Percentiles rank a stretch among this genome's conserved stretches.
Evolutionary conservation across 2,329 filamentous ascomycete species (phyloP).

Genomic region (Mycosphaerella arachidis): DNA sequence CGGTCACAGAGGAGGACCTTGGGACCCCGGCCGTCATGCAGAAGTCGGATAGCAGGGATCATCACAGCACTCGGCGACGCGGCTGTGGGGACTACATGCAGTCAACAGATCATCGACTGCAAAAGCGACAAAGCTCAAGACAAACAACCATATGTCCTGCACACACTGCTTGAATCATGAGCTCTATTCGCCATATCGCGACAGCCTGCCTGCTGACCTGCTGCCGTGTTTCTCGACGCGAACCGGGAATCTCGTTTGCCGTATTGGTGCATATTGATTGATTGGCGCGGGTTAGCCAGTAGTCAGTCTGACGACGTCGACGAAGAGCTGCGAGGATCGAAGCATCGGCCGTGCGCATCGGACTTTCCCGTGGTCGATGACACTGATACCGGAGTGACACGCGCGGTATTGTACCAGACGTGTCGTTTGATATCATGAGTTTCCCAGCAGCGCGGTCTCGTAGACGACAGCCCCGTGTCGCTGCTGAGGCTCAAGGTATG

Average conservation of each 20-base stretch:
- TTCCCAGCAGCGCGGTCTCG: not conserved
- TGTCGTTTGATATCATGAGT: not conserved
- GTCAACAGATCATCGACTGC: slow-evolving; percentile 2
- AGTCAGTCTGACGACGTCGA: slow-evolving; percentile 3
- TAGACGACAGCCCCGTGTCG: not conserved
- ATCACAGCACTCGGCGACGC: not conserved
- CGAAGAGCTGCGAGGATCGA: slow-evolving; percentile 5
- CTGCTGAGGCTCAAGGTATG: not conserved
- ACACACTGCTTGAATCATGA: not conserved
- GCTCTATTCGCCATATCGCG: not conserved
- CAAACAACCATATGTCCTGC: not conserved
- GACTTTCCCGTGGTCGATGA: not conserved
- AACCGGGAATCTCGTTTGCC: not conserved
- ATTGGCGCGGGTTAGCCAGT: not conserved
- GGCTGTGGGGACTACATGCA: not conserved
- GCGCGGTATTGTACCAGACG: not conserved
- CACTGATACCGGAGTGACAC: not conserved
- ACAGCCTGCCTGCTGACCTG: not conserved
- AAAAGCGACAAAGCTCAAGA: not conserved
- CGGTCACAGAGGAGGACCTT: not conserved
- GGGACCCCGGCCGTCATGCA: slow-evolving; percentile 2
- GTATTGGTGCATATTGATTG: too few relatives aligned
- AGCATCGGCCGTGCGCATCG: not conserved
- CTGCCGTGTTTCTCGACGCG: not conserved
- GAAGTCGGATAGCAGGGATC: slow-evolving; percentile 3